These are phyloP conservation scores for Niebla homalea DNA, from an alignment of 495 filamentous ascomycete genomes.

Conservation along the genomic window DNA sequence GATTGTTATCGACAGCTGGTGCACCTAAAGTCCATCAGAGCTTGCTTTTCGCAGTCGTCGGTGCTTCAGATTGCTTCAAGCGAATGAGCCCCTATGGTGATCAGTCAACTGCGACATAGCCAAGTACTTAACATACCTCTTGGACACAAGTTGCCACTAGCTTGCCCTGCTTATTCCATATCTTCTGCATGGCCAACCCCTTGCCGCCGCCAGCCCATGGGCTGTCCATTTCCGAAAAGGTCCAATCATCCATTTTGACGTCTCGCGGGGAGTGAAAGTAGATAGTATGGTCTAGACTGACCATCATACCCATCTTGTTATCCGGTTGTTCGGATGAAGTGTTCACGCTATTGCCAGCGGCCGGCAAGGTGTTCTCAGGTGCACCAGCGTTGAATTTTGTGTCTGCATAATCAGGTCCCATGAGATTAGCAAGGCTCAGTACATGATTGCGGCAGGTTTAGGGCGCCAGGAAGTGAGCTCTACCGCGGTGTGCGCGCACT, in stretches of 20 bases:
- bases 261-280: conserved; percentile 80
- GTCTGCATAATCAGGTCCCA: too few relatives aligned
- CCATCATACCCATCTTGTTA: conserved; percentile 80
- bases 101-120: not conserved
- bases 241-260: conserved; percentile 85
- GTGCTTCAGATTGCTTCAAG: conserved; percentile 26
- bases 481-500: conserved; percentile 34
- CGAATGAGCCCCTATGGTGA: conserved; percentile 36
- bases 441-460: too few relatives aligned
- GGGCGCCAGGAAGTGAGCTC: not conserved
- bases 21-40: not conserved
- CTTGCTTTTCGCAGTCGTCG: conserved; percentile 9
- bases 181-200: conserved; percentile 74
- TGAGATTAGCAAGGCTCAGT: too few relatives aligned
- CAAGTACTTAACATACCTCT: conserved; percentile 36
- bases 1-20: too few relatives aligned
- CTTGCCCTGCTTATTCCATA: conserved; percentile 70
- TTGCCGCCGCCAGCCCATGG: conserved; percentile 90
- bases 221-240: conserved; percentile 80
- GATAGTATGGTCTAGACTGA: conserved; percentile 83
- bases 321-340: conserved; percentile 9
- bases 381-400: too few relatives aligned
- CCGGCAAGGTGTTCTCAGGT: conserved; percentile 3
- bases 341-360: not conserved
- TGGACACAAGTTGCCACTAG: conserved; percentile 79